These are phyloP conservation scores for Pythium apleroticum DNA, from an alignment of 352 stramenopile species.

Conservation along the genomic window DNA sequence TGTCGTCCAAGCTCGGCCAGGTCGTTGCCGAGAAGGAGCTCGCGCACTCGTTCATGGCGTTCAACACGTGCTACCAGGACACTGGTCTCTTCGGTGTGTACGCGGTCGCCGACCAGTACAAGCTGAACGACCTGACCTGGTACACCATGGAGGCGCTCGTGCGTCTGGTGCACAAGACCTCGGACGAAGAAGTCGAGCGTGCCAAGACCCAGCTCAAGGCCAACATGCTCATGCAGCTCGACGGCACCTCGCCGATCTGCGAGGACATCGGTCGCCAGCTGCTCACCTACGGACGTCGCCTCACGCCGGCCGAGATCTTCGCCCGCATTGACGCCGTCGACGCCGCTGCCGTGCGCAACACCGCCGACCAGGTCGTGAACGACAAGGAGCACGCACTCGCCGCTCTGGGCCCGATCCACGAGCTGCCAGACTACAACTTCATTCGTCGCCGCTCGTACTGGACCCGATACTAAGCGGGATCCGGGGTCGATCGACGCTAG, in stretches of 20 bases:
- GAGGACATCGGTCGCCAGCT: slow-evolving; percentile 99
- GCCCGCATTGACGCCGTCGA: slow-evolving; percentile 98
- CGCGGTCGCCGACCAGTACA: slow-evolving; percentile 93
- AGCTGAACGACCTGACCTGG: slow-evolving; percentile 94
- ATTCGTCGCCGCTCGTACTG: slow-evolving; percentile 99
- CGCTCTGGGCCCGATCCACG: slow-evolving; percentile 97
- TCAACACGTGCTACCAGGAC: slow-evolving; percentile 99
- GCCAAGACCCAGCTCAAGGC: slow-evolving; percentile 99
- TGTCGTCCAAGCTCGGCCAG: slow-evolving; percentile 96
- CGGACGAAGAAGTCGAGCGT: slow-evolving; percentile 96
- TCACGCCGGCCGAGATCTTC: slow-evolving; percentile 99
- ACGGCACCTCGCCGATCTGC: slow-evolving; percentile 97
- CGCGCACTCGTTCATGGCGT: slow-evolving; percentile 97
- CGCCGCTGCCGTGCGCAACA: slow-evolving; percentile 90
- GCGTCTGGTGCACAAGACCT: slow-evolving; percentile 94
- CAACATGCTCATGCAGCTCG: slow-evolving; percentile 99
- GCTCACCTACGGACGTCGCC: slow-evolving; percentile 94
- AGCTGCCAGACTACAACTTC: slow-evolving; percentile 99
- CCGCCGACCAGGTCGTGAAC: slow-evolving; percentile 92
- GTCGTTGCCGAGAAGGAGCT: slow-evolving; percentile 95
- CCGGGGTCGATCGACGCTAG: slow-evolving; percentile 30
- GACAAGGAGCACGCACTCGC: slow-evolving; percentile 99
- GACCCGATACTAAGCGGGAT: slow-evolving; percentile 86
- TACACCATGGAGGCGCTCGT: slow-evolving; percentile 96
- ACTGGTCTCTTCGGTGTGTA: slow-evolving; percentile 99